Evolutionary conservation across 495 filamentous ascomycete species (phyloP).

Genomic region (Neurospora tetraspora): DNA sequence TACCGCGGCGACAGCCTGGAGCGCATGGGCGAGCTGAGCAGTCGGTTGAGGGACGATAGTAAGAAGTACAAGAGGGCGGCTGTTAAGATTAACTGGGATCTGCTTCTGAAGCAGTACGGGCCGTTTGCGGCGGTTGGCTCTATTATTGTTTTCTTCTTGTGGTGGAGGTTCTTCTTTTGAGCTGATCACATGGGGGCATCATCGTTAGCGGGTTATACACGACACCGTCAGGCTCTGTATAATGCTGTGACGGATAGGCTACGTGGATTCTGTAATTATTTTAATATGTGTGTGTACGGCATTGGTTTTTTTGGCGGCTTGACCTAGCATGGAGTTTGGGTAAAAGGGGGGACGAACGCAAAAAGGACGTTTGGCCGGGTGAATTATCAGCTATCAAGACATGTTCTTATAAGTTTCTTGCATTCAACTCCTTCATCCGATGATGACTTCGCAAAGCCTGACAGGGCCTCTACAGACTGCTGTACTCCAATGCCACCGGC

Average conservation of each 20-base stretch:
- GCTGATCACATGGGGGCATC: background rate
- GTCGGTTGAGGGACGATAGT: slow-evolving; percentile 77
- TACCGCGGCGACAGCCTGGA: slow-evolving; percentile 93
- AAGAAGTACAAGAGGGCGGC: slow-evolving; percentile 88
- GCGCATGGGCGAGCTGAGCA: slow-evolving; percentile 92
- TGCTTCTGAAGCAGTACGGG: slow-evolving; percentile 93
- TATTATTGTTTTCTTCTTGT: slow-evolving; percentile 75
- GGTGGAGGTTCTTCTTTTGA: slow-evolving; percentile 92
- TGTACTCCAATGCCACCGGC: background rate
- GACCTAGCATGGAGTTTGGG: slow-evolving; percentile 10
- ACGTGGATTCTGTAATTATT: background rate
- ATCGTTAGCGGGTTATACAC: background rate
- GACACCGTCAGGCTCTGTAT: background rate
- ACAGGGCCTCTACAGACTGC: background rate
- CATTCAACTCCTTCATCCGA: background rate
- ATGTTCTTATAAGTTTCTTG: background rate
- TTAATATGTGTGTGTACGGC: background rate
- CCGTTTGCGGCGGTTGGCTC: slow-evolving; percentile 71
- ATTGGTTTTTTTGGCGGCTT: background rate
- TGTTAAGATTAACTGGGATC: slow-evolving; percentile 96
- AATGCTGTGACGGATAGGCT: background rate
- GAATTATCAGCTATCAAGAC: slow-evolving; percentile 1
- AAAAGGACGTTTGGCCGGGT: background rate
- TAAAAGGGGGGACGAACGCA: background rate
- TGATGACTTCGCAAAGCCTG: background rate